These are phyloP conservation scores for Acanthamoeba lenticulata DNA, from an alignment of 208 protist genomes.

Conservation along the genomic window DNA sequence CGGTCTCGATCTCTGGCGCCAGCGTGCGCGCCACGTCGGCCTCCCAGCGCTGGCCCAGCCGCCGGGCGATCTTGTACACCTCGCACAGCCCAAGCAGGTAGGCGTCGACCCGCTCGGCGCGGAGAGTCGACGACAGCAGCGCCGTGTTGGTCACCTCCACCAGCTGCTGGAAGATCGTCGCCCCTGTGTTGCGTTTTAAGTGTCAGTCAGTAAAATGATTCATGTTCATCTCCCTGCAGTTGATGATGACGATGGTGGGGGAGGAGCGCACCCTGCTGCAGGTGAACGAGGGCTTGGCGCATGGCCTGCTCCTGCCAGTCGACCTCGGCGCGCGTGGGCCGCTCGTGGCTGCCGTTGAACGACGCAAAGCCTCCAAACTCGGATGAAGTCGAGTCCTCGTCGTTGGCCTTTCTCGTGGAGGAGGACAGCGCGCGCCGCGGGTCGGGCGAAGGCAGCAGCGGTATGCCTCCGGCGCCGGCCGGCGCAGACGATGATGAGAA, in stretches of 20 bases:
- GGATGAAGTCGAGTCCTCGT: neutral
- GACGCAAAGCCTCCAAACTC: neutral
- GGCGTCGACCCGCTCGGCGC: neutral
- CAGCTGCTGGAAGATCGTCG: neutral
- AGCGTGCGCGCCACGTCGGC: neutral
- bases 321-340: neutral
- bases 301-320: constrained; percentile 5
- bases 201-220: neutral
- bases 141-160: neutral
- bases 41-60: neutral
- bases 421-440: neutral
- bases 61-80: constrained; percentile 9
- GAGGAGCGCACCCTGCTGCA: neutral
- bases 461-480: neutral
- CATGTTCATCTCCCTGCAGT: too few relatives aligned
- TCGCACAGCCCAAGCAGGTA: neutral
- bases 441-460: neutral
- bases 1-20: neutral
- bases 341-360: neutral
- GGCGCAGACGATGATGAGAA: neutral
- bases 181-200: neutral
- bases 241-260: neutral
- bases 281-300: neutral
- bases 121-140: neutral
- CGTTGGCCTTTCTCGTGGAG: neutral